Evolutionary conservation across 2,329 filamentous ascomycete species (phyloP).

Genomic region (Neonectria punicea): DNA sequence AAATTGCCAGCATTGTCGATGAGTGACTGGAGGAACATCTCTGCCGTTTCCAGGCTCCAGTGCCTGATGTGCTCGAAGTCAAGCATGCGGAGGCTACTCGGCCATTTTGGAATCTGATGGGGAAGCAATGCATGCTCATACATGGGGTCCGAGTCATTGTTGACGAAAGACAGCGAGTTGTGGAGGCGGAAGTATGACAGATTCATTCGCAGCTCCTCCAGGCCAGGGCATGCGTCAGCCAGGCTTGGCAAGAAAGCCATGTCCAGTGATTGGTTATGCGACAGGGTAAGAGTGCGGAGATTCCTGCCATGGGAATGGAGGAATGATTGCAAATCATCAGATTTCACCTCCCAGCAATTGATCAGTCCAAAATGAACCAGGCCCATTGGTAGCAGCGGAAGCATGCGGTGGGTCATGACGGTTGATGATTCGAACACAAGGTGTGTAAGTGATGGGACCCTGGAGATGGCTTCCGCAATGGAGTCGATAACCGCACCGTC

Average conservation of each 20-base stretch:
- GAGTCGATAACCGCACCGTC: constrained; percentile 55
- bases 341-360: constrained; percentile 81
- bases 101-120: constrained; percentile 81
- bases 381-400: constrained; percentile 74
- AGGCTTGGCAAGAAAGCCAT: constrained; percentile 78
- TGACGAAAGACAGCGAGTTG: constrained; percentile 60
- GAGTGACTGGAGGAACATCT: constrained; percentile 82
- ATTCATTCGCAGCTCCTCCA: constrained; percentile 80
- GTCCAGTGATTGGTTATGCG: constrained; percentile 83
- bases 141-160: constrained; percentile 75
- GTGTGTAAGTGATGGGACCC: constrained; percentile 71
- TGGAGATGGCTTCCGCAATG: constrained; percentile 47
- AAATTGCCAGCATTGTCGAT: constrained; percentile 76
- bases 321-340: constrained; percentile 72
- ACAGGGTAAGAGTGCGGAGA: constrained; percentile 75
- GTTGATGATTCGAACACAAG: constrained; percentile 81
- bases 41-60: constrained; percentile 75
- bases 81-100: constrained; percentile 73
- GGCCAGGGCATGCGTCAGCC: constrained; percentile 72
- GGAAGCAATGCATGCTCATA: constrained; percentile 75
- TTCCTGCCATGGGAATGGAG: constrained; percentile 73
- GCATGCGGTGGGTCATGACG: constrained; percentile 72
- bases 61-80: constrained; percentile 82
- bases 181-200: constrained; percentile 81
- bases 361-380: constrained; percentile 77